A percentile compares a stretch with the other conserved stretches of the same genome.
Evolutionary conservation across 2,329 filamentous ascomycete genomes (phyloP).

Genomic region (Colletotrichum limetticola): DNA sequence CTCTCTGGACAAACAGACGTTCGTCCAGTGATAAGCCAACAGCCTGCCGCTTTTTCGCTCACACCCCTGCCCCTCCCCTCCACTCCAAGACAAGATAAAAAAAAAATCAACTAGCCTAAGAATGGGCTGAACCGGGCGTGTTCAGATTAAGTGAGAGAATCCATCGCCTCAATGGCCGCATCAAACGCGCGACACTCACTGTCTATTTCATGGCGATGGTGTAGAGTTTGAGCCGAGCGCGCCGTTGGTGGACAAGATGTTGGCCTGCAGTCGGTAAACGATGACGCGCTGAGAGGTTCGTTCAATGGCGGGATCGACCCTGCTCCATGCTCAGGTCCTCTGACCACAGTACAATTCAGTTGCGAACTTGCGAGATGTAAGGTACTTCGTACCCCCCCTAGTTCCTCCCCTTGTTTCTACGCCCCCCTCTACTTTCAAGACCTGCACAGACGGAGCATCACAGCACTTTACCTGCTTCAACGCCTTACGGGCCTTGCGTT

Average conservation of each 20-base stretch:
- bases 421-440: background rate
- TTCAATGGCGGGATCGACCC: slow-evolving; percentile 32
- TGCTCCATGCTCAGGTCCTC: slow-evolving; percentile 8
- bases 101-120: background rate
- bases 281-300: slow-evolving; percentile 34
- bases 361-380: background rate
- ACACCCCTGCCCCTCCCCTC: background rate
- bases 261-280: slow-evolving; percentile 23
- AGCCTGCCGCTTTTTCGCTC: background rate
- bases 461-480: background rate
- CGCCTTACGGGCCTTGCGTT: background rate
- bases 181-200: slow-evolving; percentile 15
- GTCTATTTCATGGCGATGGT: background rate
- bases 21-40: background rate
- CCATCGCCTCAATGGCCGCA: slow-evolving; percentile 17
- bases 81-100: background rate
- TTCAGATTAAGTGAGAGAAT: background rate
- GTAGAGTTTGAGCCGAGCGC: background rate
- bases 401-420: background rate
- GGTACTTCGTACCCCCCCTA: background rate
- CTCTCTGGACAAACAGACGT: background rate
- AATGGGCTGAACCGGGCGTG: background rate
- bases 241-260: slow-evolving; percentile 17
- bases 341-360: background rate
- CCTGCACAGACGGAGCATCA: background rate